Evolutionary conservation across 2,329 filamentous ascomycete species (phyloP).

Genomic region (Achaetomium macrosporum): DNA sequence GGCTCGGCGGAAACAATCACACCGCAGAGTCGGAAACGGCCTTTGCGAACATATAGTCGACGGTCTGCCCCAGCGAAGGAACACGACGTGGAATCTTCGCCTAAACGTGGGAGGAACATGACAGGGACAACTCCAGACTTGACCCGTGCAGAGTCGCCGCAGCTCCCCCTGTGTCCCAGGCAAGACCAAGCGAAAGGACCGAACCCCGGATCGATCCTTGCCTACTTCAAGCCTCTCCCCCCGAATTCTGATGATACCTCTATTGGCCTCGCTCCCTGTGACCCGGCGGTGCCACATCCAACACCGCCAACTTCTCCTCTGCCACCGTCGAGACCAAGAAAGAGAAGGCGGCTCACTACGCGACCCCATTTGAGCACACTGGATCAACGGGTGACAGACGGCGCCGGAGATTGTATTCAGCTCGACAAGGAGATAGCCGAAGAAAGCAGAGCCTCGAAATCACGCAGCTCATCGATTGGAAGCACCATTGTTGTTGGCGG

Average conservation of each 20-base stretch:
- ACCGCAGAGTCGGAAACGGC: constrained; percentile 24
- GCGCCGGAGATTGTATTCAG: background rate
- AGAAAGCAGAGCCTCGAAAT: no score
- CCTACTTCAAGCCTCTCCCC: constrained; percentile 25
- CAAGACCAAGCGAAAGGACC: constrained; percentile 5
- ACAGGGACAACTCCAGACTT: background rate
- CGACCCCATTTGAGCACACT: constrained; percentile 20
- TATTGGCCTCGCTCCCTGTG: constrained; percentile 27
- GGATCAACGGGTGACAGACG: background rate
- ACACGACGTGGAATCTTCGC: constrained; percentile 6
- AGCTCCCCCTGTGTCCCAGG: constrained; percentile 6
- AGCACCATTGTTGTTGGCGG: background rate
- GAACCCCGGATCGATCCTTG: constrained; percentile 23
- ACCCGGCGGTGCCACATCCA: constrained; percentile 12
- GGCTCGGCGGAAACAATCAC: background rate
- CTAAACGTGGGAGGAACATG: background rate
- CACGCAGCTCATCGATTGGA: no score
- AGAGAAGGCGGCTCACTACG: constrained; percentile 31
- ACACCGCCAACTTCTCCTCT: constrained; percentile 32
- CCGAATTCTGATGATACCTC: constrained; percentile 11
- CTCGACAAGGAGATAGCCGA: background rate
- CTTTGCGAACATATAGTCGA: constrained; percentile 35
- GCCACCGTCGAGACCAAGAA: constrained; percentile 20
- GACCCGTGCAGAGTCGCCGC: background rate
- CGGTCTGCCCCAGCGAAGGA: constrained; percentile 25